Base-by-base conservation (phyloP, 2,329 filamentous ascomycete species). In the Ascochyta fabae region DNA sequence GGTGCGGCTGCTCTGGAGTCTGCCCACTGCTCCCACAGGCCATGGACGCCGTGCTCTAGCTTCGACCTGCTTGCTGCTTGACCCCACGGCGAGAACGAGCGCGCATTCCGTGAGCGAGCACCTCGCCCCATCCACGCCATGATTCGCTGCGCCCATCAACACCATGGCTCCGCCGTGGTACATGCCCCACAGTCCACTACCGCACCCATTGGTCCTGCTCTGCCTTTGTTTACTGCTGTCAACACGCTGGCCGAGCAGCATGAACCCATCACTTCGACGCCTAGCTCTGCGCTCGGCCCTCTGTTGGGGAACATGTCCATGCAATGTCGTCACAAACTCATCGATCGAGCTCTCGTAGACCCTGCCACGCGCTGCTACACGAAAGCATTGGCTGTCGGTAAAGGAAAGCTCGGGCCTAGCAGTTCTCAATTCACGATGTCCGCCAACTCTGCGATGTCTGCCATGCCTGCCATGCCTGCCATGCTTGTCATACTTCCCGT, bases 131-230 rank as follows among this genome's bases (percentile, higher is more conserved):
- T 19, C 19, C 19, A 19, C 19, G 3, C 19, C 19, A 19, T 19
- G 19, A 71, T 68, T 71, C 67, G 67, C 60, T 65, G 52, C 57
- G 22, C 39, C 35, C 8, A 51, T 50, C 58, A 54, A 35, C 56
- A 48, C 36, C 59, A 41, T 49, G 56, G 41, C 60, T 64, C 62
- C 60, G 54, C 61, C 4, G 60, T 61, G 62, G 61, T 57, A 58
- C 66, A 36, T 46, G 55, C 57, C 53, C 40, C 43, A 42, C 50
- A 19, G 2, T 46, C 36, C 46, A 52, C 58, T 65, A 60, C 62
- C 62, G 59, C 60, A 63, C 58, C 39, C 39, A 36, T 22, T 27
- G 45, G 22, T 22, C 33, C 45, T 34, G 39, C 24, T 44, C 33
- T 35, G 40, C n/a, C 34, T 48, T 16, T 45, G 45, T 45, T 54